Base-by-base conservation (phyloP, 75 land plant genomes). In the Cupressus sempervirens region DNA sequence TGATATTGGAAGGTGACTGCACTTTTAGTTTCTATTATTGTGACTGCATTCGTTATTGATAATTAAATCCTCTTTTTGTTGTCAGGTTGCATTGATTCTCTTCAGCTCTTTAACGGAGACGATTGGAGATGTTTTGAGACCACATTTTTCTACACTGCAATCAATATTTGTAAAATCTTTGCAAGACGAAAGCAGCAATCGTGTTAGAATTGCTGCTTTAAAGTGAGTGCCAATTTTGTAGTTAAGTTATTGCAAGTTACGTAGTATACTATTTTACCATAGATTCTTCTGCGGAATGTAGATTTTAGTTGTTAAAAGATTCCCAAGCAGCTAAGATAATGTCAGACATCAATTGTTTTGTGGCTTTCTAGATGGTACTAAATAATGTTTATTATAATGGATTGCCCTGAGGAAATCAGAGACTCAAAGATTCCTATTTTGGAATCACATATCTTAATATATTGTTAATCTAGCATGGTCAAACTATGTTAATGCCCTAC, bases 81-180 rank as follows among this genome's bases (percentile, higher is more conserved):
- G n/a, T 58, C 89, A 97, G 99, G 98, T 96, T 87, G 99, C 99
- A 50, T 85, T 97, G 89, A 93, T 97, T 34, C 91, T 97, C 16
- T 97, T 97, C 88, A 96, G 99, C 89, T 97, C 99, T 76, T 89
- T 97, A 36, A 97, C 98, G 36, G 99, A 97, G 89, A 97, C 99
- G 38, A 93, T 97, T 73, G 98, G 99, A 74, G 92, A 88, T 35
- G 81, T 92, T 35, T 93, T 97, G 67, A 92, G 88, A 76, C 94
- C 98, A 26, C 91, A 96, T 86, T 92, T 96, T 84, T 83, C 90
- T 13, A 92, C 94, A 80, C 85, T 97, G 68, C 99, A 97, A 74
- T 80, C 96, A 81, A 90, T 97, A 50, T 91, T 97, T 53, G 88
- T 96, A 43, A 94, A 94, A 86, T 97, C 95, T 77, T 73, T 97